A percentile compares a stretch with the other conserved stretches of the same genome.
Conservation (phyloP, 75 land plant genomes). For the Larix kaempferi region DNA sequence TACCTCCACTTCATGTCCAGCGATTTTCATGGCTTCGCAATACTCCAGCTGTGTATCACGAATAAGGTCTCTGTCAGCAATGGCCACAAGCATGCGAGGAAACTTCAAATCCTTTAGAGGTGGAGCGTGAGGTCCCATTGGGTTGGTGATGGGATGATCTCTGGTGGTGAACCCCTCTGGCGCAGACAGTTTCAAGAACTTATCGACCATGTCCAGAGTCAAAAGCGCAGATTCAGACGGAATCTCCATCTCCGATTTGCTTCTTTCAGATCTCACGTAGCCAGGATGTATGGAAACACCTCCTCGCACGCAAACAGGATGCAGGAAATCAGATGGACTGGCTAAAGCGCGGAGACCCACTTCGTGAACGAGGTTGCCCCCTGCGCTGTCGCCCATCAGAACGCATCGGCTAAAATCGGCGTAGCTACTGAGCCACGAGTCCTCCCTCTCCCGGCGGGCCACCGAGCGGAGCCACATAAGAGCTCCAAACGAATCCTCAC, state of each 20-base stretch:
- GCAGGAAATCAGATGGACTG: slow-evolving; percentile 10
- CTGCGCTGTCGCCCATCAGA: slow-evolving; percentile 83
- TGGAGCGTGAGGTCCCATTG: slow-evolving; percentile 51
- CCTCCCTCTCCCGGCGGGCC: slow-evolving; percentile 15
- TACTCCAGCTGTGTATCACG: slow-evolving; percentile 59
- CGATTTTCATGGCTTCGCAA: slow-evolving; percentile 46
- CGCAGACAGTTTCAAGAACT: slow-evolving; percentile 41
- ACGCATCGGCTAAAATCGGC: slow-evolving; percentile 58
- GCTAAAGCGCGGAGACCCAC: slow-evolving; percentile 41
- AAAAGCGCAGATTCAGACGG: slow-evolving; percentile 38
- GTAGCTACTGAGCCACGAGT: slow-evolving; percentile 28
- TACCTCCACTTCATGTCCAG: slow-evolving; percentile 49
- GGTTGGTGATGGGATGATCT: slow-evolving; percentile 63
- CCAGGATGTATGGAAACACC: slow-evolving; percentile 39
- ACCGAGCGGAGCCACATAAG: slow-evolving; percentile 58
- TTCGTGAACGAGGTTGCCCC: slow-evolving; percentile 80
- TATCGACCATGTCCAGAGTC: slow-evolving; percentile 56
- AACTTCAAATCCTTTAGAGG: slow-evolving; percentile 19
- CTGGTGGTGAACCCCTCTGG: slow-evolving; percentile 41
- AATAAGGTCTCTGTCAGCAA: slow-evolving; percentile 50
- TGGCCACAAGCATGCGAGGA: slow-evolving; percentile 45
- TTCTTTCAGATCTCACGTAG: slow-evolving; percentile 30
- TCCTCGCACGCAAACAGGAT: background rate
- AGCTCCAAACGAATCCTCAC: slow-evolving; percentile 44
- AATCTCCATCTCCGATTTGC: slow-evolving; percentile 42